Conservation (phyloP, 1,284 basidiomycete genomes). For the Pascua guehoae region DNA sequence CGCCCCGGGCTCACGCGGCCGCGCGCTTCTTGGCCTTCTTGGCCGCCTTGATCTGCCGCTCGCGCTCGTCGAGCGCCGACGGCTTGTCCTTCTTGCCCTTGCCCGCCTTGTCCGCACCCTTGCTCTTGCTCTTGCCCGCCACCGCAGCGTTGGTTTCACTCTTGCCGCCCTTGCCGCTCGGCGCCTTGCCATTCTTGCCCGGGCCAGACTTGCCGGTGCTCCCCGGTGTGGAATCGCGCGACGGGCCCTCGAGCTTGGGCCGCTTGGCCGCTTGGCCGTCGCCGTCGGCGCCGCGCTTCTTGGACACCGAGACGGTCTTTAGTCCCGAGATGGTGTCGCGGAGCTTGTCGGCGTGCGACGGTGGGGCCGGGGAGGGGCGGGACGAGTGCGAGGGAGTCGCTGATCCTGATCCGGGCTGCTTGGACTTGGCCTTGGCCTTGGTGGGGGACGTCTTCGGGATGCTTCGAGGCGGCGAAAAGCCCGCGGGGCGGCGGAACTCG, state of each 20-base stretch:
- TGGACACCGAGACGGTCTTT: constrained; percentile 6
- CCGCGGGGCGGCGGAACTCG: constrained; percentile 8
- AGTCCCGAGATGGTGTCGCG: constrained; percentile 5
- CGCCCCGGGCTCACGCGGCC: background rate
- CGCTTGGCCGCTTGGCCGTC: background rate
- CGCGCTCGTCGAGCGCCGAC: constrained; percentile 19
- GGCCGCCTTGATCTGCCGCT: constrained; percentile 19
- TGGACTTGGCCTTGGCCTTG: background rate
- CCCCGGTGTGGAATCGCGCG: background rate
- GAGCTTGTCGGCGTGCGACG: constrained; percentile 2
- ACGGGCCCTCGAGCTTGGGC: background rate
- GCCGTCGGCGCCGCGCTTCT: constrained; percentile 7
- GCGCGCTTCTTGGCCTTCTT: constrained; percentile 25
- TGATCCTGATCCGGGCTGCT: background rate
- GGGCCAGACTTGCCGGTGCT: background rate
- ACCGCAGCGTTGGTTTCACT: too few relatives aligned
- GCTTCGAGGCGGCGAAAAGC: constrained; percentile 3
- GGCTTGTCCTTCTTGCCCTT: background rate
- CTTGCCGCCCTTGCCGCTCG: constrained; percentile 1
- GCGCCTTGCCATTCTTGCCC: background rate
- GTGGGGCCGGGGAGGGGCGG: background rate
- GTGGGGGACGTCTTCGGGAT: background rate
- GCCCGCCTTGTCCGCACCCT: background rate
- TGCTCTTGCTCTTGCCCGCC: background rate
- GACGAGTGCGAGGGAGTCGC: too few relatives aligned